These are phyloP conservation scores for Komagataella phaffii DNA, from an alignment of 805 yeast genomes.

Conservation along the genomic window DNA sequence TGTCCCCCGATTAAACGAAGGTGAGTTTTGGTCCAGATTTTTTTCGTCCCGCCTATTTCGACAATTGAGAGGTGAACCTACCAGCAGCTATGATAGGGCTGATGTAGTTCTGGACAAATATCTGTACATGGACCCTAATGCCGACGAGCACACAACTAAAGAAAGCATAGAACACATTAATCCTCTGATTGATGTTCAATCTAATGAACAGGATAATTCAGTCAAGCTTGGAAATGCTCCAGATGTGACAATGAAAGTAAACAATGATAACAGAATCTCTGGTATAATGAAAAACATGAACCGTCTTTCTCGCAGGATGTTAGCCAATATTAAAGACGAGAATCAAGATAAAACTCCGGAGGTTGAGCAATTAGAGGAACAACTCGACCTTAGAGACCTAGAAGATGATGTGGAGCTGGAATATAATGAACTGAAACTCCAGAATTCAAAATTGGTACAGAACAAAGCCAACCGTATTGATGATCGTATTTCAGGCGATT, in stretches of 20 bases:
- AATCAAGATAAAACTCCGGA: conserved; percentile 4
- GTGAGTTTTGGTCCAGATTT: conserved; percentile 93
- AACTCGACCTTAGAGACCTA: conserved; percentile 36
- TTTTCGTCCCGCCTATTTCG: conserved; percentile 84
- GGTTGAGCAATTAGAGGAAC: conserved; percentile 19
- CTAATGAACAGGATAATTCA: conserved; percentile 72
- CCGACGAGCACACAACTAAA: conserved; percentile 24
- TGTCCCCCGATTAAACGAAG: conserved; percentile 82
- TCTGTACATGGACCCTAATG: conserved; percentile 53
- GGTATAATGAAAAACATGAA: conserved; percentile 82
- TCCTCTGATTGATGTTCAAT: conserved; percentile 65
- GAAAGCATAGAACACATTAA: conserved; percentile 32
- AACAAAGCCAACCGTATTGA: background rate
- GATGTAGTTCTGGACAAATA: conserved; percentile 81
- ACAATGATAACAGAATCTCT: conserved; percentile 52
- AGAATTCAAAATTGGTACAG: conserved; percentile 3
- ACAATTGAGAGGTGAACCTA: conserved; percentile 78
- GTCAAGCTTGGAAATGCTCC: conserved; percentile 68
- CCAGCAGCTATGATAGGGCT: conserved; percentile 63
- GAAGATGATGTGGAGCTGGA: conserved; percentile 32
- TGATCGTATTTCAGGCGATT: background rate
- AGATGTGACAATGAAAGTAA: conserved; percentile 74
- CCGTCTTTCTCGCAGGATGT: conserved; percentile 71
- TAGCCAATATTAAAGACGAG: conserved; percentile 31
- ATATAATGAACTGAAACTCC: conserved; percentile 33